A percentile compares a stretch with the other conserved stretches of the same genome.
Conservation (phyloP, 179 eudicot species). For the Amaranthus tricolor region DNA sequence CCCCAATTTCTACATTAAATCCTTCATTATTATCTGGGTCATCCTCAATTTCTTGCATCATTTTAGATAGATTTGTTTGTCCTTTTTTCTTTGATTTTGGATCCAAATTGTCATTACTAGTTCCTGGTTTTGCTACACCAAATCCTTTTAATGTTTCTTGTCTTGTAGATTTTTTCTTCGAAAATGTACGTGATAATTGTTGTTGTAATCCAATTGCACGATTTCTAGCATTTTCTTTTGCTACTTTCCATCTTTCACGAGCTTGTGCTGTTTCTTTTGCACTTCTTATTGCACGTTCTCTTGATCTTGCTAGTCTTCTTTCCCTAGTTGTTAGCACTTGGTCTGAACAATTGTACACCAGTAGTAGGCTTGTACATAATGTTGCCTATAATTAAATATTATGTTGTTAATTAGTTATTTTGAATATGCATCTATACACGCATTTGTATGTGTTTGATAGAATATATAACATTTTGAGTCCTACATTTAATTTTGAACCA, state of each 20-base stretch:
- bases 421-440: not conserved
- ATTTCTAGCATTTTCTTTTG: constrained; percentile 69
- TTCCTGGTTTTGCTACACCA: constrained; percentile 21
- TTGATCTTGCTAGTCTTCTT: constrained; percentile 69
- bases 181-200: constrained; percentile 77
- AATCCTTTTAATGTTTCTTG: constrained; percentile 34
- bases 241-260: constrained; percentile 76
- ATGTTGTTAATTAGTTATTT: not conserved
- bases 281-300: constrained; percentile 81
- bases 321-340: constrained; percentile 82
- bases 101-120: constrained; percentile 28
- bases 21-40: constrained; percentile 61
- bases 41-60: constrained; percentile 65
- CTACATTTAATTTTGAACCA: too few species aligned
- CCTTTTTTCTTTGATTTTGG: constrained; percentile 56
- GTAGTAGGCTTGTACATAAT: constrained; percentile 54
- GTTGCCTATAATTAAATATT: constrained; percentile 42
- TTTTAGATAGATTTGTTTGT: constrained; percentile 58
- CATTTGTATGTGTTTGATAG: too few species aligned
- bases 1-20: constrained; percentile 64
- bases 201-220: constrained; percentile 53
- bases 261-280: constrained; percentile 95
- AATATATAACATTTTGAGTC: too few species aligned
- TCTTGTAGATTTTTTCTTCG: constrained; percentile 41
- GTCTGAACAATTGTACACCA: constrained; percentile 83